phyloP scores from a whole-genome alignment of 2,329 filamentous ascomycete genomes.

The Niveomyces coronatus region DNA sequence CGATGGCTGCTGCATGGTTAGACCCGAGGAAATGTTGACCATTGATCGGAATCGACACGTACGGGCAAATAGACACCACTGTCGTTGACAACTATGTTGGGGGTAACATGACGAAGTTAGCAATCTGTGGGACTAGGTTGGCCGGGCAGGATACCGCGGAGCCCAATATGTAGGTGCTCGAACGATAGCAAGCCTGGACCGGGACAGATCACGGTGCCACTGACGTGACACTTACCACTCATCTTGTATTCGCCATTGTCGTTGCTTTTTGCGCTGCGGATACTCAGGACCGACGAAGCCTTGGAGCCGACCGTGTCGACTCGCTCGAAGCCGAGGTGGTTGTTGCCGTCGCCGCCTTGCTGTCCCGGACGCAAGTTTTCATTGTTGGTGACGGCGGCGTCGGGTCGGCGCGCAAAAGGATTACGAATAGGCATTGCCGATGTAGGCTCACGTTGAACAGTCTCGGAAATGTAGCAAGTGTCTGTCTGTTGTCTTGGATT shows the following conservation, averaged over 20 bases:
- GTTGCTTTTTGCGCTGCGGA: slow-evolving; percentile 48
- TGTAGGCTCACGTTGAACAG: too few species aligned
- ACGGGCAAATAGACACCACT: slow-evolving; percentile 91
- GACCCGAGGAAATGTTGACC: neutral
- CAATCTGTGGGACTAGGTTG: neutral
- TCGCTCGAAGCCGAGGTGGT: slow-evolving; percentile 43
- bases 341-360: too few species aligned
- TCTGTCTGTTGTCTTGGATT: neutral
- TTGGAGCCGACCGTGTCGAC: slow-evolving; percentile 54
- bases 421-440: slow-evolving; percentile 57
- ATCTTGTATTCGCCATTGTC: slow-evolving; percentile 69
- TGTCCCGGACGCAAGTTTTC: slow-evolving; percentile 42
- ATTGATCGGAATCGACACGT: slow-evolving; percentile 24
- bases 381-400: slow-evolving; percentile 32
- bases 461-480: too few species aligned
- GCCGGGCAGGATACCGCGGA: too few species aligned
- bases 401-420: slow-evolving; percentile 54
- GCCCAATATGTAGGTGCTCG: too few species aligned
- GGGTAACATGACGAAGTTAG: slow-evolving; percentile 14
- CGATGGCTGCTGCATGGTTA: slow-evolving; percentile 52
- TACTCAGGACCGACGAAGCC: slow-evolving; percentile 50
- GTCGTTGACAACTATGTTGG: slow-evolving; percentile 73
- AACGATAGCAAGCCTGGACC: too few species aligned
- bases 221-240: slow-evolving; percentile 51
- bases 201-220: too few species aligned